Evolutionary conservation across 805 yeast species (phyloP), one percentile per base, ranked within the genome.

Genomic region (Blastobotrys mokoenaii): DNA sequence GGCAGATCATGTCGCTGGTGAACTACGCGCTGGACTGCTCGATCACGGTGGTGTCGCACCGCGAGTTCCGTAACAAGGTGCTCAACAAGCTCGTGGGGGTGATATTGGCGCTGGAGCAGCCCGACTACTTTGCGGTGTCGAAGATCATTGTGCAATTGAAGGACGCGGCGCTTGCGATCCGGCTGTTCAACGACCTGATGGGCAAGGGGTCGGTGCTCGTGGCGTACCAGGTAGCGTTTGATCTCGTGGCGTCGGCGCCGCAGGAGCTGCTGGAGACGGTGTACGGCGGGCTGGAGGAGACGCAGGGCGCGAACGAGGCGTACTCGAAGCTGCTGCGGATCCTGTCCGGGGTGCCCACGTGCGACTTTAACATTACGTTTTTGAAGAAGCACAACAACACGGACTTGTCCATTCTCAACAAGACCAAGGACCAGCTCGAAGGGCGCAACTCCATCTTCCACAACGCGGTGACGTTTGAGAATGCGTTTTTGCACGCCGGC

Each of bases 201-300:
- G 55, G 59, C 3, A 51, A 61, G 2, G 54, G 54, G 10, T 63
- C 59, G 10, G 64, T 69, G n/a, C 70, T 79, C 51, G 71, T 84
- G 48, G 95, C 95, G 2, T 85, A 79, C 64, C 98, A 93, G 70
- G 85, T 90, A 44, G 97, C 97, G 1, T 93, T 93, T 63, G 98
- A 93, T 63, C 74, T 93, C 48, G 97, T 89, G 5, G 80, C 80
- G 45, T 80, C 94, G 12, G 96, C 96, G 0, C 77, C 96, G 6
- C 97, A 90, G 68, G 94, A 86, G 60, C 72, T 93, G 53, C 72
- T 89, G 47, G 82, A 79, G 20, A 68, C 72, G 35, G 69, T 71
- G 7, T 60, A 71, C 38, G 63, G 58, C 12, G 59, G 57, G 34
- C 52, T 62, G 44, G 62, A 60, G 29, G 65, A 44, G 10, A 46